phyloP scores from a whole-genome alignment of 148 eudicot genomes.

The Amaranthus cruentus region DNA sequence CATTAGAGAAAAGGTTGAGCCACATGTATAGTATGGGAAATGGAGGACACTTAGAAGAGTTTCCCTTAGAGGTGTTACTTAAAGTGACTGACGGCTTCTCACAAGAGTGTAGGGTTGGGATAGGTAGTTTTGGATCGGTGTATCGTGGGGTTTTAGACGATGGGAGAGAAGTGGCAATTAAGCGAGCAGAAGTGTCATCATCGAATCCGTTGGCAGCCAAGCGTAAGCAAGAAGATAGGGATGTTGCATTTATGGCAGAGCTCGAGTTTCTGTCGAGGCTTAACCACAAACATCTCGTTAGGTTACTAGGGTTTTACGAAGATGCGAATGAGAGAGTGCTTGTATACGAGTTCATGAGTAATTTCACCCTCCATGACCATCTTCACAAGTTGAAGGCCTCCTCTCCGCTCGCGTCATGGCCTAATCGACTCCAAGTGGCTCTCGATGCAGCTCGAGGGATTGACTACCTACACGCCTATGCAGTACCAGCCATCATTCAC shows the following conservation, averaged over 20 bases:
- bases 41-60: constrained; percentile 58
- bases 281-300: constrained; percentile 75
- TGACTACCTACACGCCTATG: constrained; percentile 77
- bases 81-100: constrained; percentile 66
- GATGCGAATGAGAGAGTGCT: constrained; percentile 55
- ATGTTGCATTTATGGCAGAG: constrained; percentile 63
- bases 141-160: constrained; percentile 51
- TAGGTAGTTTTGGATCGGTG: constrained; percentile 83
- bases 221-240: constrained; percentile 55
- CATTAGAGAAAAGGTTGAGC: constrained; percentile 59
- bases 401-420: constrained; percentile 59
- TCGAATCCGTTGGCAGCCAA: constrained; percentile 5
- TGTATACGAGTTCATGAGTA: constrained; percentile 71
- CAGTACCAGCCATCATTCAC: constrained; percentile 71
- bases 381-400: constrained; percentile 47
- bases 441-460: constrained; percentile 88
- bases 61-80: constrained; percentile 42
- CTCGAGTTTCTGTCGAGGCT: constrained; percentile 73
- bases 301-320: constrained; percentile 61
- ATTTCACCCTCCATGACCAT: constrained; percentile 69
- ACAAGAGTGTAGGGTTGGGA: constrained; percentile 52
- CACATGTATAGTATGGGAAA: constrained; percentile 56
- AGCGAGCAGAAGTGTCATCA: constrained; percentile 48
- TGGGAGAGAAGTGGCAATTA: constrained; percentile 65
- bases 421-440: constrained; percentile 53